A percentile compares a stretch with the other conserved stretches of the same genome.
Conservation (phyloP, 2,329 filamentous ascomycete genomes). For the Xylariaceae sp. region DNA sequence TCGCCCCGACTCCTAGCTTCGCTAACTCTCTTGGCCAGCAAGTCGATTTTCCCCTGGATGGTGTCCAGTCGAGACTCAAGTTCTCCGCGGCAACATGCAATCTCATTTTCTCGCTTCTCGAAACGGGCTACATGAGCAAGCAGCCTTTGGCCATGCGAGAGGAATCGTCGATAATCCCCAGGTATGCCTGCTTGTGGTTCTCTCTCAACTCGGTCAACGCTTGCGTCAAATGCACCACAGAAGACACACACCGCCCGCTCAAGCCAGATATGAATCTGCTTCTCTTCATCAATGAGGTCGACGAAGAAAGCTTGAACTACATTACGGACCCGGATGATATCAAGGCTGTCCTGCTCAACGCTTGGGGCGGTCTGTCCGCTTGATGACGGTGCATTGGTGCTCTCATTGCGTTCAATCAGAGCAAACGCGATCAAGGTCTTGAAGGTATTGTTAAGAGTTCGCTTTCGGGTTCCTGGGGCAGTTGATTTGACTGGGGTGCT, state of each 20-base stretch:
- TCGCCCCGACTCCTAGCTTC: constrained; percentile 35
- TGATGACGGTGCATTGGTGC: constrained; percentile 35
- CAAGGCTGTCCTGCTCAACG: constrained; percentile 43
- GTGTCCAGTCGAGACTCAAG: constrained; percentile 35
- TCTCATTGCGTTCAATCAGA: constrained; percentile 48
- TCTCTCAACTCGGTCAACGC: constrained; percentile 40
- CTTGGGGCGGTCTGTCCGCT: constrained; percentile 40
- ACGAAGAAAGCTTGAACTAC: constrained; percentile 52
- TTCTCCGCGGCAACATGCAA: constrained; percentile 28
- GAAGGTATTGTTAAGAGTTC: constrained; percentile 45
- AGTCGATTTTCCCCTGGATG: constrained; percentile 41
- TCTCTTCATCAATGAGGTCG: constrained; percentile 41
- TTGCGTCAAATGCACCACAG: constrained; percentile 45
- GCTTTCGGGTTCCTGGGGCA: constrained; percentile 34
- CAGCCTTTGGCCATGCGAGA: constrained; percentile 48
- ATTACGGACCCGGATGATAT: constrained; percentile 48
- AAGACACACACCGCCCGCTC: constrained; percentile 46
- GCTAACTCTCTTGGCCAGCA: constrained; percentile 39
- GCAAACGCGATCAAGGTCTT: constrained; percentile 49
- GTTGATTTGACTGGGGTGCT: constrained; percentile 43
- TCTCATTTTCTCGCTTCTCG: constrained; percentile 29
- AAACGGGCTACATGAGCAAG: constrained; percentile 39
- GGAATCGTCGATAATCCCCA: constrained; percentile 50
- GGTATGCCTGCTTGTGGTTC: constrained; percentile 41
- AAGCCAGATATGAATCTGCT: constrained; percentile 45